These are phyloP conservation scores for Calonectria pseudoturangicola DNA, from an alignment of 2,329 filamentous ascomycete species.

Conservation along the genomic window DNA sequence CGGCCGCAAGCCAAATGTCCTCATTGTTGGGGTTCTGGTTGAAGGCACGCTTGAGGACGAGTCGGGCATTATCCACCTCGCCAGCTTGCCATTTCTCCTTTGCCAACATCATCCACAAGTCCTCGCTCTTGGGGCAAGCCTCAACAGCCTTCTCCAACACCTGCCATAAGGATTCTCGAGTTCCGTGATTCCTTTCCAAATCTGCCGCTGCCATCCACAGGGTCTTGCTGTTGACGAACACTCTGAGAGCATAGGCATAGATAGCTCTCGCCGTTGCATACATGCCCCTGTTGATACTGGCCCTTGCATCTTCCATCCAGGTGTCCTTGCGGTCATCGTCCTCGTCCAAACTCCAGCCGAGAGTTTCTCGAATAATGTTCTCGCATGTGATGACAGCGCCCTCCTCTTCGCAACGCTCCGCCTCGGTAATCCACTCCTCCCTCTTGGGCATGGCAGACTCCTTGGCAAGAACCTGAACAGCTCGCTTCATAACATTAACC, in stretches of 20 bases:
- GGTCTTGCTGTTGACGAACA: constrained; percentile 91
- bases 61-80: constrained; percentile 89
- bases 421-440: constrained; percentile 97
- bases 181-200: constrained; percentile 91
- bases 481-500: constrained; percentile 95
- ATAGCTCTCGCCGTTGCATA: constrained; percentile 96
- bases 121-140: constrained; percentile 92
- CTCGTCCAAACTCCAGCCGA: constrained; percentile 95
- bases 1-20: constrained; percentile 97
- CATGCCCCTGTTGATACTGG: constrained; percentile 85
- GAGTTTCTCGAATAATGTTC: constrained; percentile 92
- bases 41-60: constrained; percentile 92
- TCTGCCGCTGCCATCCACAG: constrained; percentile 95
- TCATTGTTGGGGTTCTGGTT: constrained; percentile 97
- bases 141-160: constrained; percentile 95
- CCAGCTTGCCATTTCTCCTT: constrained; percentile 95
- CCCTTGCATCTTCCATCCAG: constrained; percentile 94
- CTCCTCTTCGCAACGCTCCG: constrained; percentile 95
- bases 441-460: constrained; percentile 97
- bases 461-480: constrained; percentile 89
- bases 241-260: constrained; percentile 90
- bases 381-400: constrained; percentile 90
- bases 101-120: constrained; percentile 96
- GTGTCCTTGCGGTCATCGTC: constrained; percentile 97
- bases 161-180: constrained; percentile 86